phyloP scores from a whole-genome alignment of 768 basidiomycete species.

The Mycena pura region DNA sequence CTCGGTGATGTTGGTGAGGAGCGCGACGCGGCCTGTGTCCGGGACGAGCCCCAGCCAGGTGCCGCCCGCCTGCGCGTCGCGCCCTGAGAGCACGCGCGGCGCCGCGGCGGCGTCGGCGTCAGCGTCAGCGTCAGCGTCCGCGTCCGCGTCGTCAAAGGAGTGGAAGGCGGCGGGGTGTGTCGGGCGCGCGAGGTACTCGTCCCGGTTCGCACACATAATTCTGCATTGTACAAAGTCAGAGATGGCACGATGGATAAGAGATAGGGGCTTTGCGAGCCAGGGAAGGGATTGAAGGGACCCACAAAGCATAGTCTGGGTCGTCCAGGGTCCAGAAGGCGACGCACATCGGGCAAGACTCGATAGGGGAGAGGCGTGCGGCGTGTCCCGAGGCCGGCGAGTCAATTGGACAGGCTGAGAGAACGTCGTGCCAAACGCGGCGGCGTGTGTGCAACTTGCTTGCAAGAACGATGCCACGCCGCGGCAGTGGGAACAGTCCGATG shows the following conservation, averaged over 20 bases:
- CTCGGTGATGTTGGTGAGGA: conserved; percentile 88
- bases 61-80: conserved; percentile 75
- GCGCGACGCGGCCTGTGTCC: conserved; percentile 63
- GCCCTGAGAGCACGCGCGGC: conserved; percentile 73
- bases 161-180: conserved; percentile 73
- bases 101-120: too few relatives aligned
- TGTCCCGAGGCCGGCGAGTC: too few relatives aligned
- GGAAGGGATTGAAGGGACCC: conserved; percentile 40
- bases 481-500: too few relatives aligned
- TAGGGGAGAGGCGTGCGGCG: too few relatives aligned
- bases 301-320: conserved; percentile 82
- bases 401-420: not conserved
- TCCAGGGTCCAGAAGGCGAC: conserved; percentile 80
- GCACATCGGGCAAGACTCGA: conserved; percentile 80
- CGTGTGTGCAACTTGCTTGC: too few relatives aligned
- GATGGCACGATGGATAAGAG: conserved; percentile 23
- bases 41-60: conserved; percentile 82
- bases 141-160: conserved; percentile 51
- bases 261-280: not conserved
- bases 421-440: not conserved
- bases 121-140: conserved; percentile 31
- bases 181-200: conserved; percentile 74
- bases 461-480: too few relatives aligned
- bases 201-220: conserved; percentile 78
- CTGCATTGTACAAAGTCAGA: conserved; percentile 41